Conservation (phyloP, 2,329 filamentous ascomycete species). For the Alternaria brassicicola region DNA sequence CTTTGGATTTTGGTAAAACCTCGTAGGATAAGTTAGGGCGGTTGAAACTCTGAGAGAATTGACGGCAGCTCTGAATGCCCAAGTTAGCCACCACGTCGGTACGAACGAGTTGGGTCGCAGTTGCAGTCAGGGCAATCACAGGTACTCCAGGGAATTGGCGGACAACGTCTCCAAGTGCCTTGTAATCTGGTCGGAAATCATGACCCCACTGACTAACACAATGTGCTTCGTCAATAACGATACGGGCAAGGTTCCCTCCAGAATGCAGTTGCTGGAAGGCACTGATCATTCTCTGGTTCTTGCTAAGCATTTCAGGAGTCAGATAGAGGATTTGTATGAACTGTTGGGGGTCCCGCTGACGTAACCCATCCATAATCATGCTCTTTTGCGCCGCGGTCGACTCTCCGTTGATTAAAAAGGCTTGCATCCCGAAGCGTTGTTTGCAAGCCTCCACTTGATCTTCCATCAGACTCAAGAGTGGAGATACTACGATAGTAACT, state of each 20-base stretch:
- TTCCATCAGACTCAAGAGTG: slow-evolving; percentile 93
- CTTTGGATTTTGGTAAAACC: slow-evolving; percentile 72
- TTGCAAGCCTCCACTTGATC: slow-evolving; percentile 86
- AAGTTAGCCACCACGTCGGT: slow-evolving; percentile 90
- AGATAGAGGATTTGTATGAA: slow-evolving; percentile 89
- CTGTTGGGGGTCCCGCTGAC: slow-evolving; percentile 70
- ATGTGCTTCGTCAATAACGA: slow-evolving; percentile 98
- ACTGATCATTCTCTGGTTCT: slow-evolving; percentile 72
- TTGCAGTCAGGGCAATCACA: slow-evolving; percentile 93
- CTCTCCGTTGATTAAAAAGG: slow-evolving; percentile 81
- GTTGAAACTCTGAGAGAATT: slow-evolving; percentile 94
- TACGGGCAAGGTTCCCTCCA: slow-evolving; percentile 76
- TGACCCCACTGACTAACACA: slow-evolving; percentile 99
- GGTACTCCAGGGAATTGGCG: slow-evolving; percentile 77
- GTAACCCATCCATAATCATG: slow-evolving; percentile 69
- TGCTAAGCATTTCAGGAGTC: slow-evolving; percentile 94
- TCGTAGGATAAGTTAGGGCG: slow-evolving; percentile 93
- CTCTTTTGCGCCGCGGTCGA: slow-evolving; percentile 67
- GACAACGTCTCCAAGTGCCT: slow-evolving; percentile 77
- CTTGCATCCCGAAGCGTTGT: slow-evolving; percentile 73
- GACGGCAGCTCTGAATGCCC: slow-evolving; percentile 76
- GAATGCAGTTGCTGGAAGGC: slow-evolving; percentile 71
- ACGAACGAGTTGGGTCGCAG: slow-evolving; percentile 91
- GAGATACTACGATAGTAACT: slow-evolving; percentile 93
- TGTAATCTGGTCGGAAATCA: slow-evolving; percentile 96